A percentile compares a stretch with the other conserved stretches of the same genome.
Evolutionary conservation across 805 yeast genomes (phyloP).

Genomic region (Kuraishia molischiana): DNA sequence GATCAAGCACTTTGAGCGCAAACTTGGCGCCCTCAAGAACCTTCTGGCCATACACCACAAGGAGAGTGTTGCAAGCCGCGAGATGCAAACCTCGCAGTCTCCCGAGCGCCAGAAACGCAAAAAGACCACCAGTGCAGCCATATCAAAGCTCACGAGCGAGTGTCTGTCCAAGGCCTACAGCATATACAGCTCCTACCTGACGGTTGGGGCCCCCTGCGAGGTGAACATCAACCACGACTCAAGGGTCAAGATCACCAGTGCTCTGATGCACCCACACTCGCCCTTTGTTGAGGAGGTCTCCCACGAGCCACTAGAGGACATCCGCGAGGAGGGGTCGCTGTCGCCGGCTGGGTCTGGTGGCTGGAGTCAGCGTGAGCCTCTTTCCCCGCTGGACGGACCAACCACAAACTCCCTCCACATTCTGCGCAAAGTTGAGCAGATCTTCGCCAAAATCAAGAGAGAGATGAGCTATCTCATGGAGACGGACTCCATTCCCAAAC

Average conservation of each 20-base stretch:
- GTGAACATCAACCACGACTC: conserved; percentile 56
- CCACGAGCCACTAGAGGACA: conserved; percentile 1
- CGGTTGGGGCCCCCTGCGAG: conserved; percentile 57
- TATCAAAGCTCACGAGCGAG: conserved; percentile 35
- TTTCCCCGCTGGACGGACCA: conserved; percentile 23
- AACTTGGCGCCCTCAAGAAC: conserved; percentile 31
- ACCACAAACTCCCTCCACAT: conserved; percentile 23
- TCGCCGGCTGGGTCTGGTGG: not conserved
- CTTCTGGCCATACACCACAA: conserved; percentile 21
- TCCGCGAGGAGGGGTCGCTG: not conserved
- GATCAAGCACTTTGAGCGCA: conserved; percentile 40
- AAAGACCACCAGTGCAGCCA: conserved; percentile 24
- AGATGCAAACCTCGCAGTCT: conserved; percentile 7
- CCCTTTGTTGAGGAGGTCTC: not conserved
- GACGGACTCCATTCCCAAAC: conserved; percentile 66
- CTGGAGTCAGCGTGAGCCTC: not conserved
- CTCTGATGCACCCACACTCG: conserved; percentile 1
- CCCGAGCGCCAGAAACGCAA: conserved; percentile 14
- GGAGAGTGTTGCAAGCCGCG: conserved; percentile 8
- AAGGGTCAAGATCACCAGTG: conserved; percentile 26
- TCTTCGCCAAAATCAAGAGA: conserved; percentile 37
- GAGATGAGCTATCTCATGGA: conserved; percentile 55
- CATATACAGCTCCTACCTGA: conserved; percentile 56
- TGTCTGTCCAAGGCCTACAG: conserved; percentile 54
- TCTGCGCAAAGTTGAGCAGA: conserved; percentile 27